Conservation (phyloP, 768 basidiomycete genomes). For the Peribolospora baueri region DNA sequence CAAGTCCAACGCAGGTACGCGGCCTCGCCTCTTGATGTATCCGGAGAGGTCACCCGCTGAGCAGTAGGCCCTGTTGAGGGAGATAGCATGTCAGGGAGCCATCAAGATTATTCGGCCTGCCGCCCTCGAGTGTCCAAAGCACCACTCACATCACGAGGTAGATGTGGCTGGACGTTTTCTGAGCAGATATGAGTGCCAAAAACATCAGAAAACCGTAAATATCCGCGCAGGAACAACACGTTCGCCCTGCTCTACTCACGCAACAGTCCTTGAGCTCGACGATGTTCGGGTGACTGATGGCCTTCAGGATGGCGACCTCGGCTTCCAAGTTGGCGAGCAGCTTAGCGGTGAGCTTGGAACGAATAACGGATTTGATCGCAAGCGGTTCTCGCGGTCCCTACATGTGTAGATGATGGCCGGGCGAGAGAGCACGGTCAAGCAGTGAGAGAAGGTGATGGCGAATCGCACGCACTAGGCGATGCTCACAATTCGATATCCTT, state of each 20-base stretch:
- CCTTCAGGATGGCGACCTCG: constrained; percentile 91
- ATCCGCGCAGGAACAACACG: neutral
- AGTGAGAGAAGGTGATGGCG: neutral
- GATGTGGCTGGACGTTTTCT: constrained; percentile 28
- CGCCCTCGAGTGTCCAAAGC: no score
- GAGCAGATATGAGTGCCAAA: neutral
- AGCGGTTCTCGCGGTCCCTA: constrained; percentile 16
- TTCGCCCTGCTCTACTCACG: constrained; percentile 26
- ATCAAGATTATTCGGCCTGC: no score
- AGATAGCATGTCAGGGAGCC: no score
- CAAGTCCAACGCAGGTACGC: constrained; percentile 66
- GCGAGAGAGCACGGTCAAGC: no score
- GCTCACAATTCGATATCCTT: constrained; percentile 25
- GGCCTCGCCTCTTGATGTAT: constrained; percentile 94
- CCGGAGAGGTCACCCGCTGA: constrained; percentile 84
- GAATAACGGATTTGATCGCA: constrained; percentile 83
- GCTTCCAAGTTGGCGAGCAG: constrained; percentile 93
- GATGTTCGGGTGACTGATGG: constrained; percentile 73
- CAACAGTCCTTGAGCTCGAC: constrained; percentile 82
- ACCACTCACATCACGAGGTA: constrained; percentile 52
- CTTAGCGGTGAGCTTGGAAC: constrained; percentile 65
- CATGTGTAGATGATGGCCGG: no score
- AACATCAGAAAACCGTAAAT: neutral
- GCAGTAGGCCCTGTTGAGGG: constrained; percentile 43
- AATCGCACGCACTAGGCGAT: neutral